Percentiles rank a stretch among this genome's conserved stretches.
Conservation (phyloP, 2,329 filamentous ascomycete genomes). For the Fusarium mundagurra region DNA sequence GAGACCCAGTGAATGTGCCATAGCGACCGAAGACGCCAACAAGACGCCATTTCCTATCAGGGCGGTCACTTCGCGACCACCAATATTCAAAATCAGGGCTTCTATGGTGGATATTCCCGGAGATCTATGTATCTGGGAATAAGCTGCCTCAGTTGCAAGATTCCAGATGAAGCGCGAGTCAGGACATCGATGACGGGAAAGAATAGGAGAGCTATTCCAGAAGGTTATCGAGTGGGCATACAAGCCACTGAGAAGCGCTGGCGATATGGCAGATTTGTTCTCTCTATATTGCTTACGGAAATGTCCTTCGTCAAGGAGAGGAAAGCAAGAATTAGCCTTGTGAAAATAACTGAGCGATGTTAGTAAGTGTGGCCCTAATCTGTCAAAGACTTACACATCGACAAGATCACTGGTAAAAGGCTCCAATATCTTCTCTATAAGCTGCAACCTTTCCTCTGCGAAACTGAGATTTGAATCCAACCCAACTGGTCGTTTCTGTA, state of each 20-base stretch:
- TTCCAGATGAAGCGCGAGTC: constrained; percentile 71
- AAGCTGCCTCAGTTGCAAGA: constrained; percentile 67
- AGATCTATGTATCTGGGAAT: constrained; percentile 67
- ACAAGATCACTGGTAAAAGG: constrained; percentile 62
- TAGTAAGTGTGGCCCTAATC: background rate
- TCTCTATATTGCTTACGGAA: constrained; percentile 60
- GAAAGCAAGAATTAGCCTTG: constrained; percentile 68
- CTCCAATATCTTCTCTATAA: constrained; percentile 68
- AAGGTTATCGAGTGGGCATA: constrained; percentile 68
- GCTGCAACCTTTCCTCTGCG: constrained; percentile 60
- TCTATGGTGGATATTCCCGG: constrained; percentile 68
- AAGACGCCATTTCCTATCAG: constrained; percentile 66
- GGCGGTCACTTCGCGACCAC: constrained; percentile 67
- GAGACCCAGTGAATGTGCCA: constrained; percentile 64
- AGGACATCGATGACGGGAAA: constrained; percentile 59
- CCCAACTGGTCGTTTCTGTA: constrained; percentile 58
- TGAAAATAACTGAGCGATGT: constrained; percentile 33
- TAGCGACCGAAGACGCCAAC: constrained; percentile 60
- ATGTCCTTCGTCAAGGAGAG: constrained; percentile 64
- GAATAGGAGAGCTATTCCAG: constrained; percentile 61
- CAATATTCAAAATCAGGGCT: constrained; percentile 67
- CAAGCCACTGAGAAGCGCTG: constrained; percentile 65
- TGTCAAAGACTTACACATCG: constrained; percentile 51
- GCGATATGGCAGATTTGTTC: constrained; percentile 60
- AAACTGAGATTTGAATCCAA: constrained; percentile 50